Evolutionary conservation across 305 asterid genomes (phyloP).

Genomic region (Fraxinus paxiana): DNA sequence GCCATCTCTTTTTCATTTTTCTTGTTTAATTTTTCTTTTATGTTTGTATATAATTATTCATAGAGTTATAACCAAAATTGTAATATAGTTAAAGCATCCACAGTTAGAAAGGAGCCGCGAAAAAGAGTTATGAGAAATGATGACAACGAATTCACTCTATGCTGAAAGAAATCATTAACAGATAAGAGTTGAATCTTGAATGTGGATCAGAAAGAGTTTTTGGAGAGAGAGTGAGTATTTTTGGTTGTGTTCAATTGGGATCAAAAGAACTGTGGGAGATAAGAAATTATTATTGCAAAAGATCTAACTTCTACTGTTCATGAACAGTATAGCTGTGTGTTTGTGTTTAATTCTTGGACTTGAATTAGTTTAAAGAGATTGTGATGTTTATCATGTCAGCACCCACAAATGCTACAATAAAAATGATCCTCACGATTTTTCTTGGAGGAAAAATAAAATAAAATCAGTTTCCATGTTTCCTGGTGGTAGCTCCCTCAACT

Average conservation of each 20-base stretch:
- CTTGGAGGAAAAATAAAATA: background rate
- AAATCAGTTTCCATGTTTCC: background rate
- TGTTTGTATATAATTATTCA: constrained; percentile 15
- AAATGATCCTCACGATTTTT: background rate
- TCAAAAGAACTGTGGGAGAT: background rate
- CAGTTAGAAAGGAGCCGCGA: background rate
- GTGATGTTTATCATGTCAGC: constrained; percentile 14
- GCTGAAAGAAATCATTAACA: background rate
- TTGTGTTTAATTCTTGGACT: background rate
- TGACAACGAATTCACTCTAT: background rate
- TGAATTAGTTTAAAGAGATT: background rate
- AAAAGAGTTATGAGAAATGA: background rate
- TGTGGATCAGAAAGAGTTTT: constrained; percentile 12
- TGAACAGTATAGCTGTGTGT: background rate
- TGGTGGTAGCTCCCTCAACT: background rate
- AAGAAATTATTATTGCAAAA: constrained; percentile 10
- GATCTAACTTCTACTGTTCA: constrained; percentile 20
- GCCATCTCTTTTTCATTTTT: background rate
- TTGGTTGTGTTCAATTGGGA: background rate
- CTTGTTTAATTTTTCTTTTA: background rate
- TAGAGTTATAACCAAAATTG: background rate
- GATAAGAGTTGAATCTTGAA: background rate
- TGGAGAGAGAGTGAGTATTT: background rate
- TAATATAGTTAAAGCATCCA: background rate
- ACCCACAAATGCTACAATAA: constrained; percentile 3